A percentile compares a stretch with the other conserved stretches of the same genome.
phyloP scores from a whole-genome alignment of 495 filamentous ascomycete genomes.

The Daldinia concentrica region DNA sequence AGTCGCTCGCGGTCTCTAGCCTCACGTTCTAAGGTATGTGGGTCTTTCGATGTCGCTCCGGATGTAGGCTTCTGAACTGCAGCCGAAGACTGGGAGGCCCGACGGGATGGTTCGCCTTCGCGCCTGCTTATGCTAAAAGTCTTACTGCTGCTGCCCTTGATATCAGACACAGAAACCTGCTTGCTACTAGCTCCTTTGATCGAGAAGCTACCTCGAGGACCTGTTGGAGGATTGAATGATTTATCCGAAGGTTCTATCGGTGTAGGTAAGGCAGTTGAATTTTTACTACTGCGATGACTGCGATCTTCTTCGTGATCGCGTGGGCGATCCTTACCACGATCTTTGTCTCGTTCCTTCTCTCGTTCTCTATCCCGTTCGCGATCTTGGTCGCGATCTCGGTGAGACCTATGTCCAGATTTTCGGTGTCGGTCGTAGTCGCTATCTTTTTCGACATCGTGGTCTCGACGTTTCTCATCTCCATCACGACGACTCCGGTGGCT shows the following conservation, averaged over 20 bases:
- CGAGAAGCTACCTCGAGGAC: constrained; percentile 49
- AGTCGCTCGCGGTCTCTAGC: constrained; percentile 78
- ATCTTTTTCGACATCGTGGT: constrained; percentile 56
- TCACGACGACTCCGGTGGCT: constrained; percentile 63
- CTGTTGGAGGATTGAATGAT: constrained; percentile 53
- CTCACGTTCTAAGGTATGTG: constrained; percentile 79
- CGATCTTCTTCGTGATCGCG: constrained; percentile 56
- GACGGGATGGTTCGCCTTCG: constrained; percentile 45
- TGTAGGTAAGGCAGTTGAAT: constrained; percentile 50
- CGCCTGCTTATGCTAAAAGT: constrained; percentile 39
- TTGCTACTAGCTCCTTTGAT: constrained; percentile 51
- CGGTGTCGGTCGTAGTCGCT: constrained; percentile 49
- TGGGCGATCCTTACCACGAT: constrained; percentile 55
- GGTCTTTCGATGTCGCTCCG: constrained; percentile 57
- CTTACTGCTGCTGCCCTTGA: constrained; percentile 48
- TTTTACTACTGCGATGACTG: constrained; percentile 63
- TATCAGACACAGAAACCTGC: constrained; percentile 45
- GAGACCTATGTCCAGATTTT: constrained; percentile 56
- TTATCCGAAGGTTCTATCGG: constrained; percentile 53
- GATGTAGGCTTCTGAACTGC: constrained; percentile 46
- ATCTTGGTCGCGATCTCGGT: constrained; percentile 56
- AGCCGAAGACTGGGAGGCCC: constrained; percentile 54
- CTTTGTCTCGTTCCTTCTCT: constrained; percentile 58
- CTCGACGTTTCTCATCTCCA: constrained; percentile 54
- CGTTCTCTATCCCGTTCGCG: constrained; percentile 59